Evolutionary conservation across 306 rosid genomes (phyloP).

Genomic region (Arachis hypogaea): DNA sequence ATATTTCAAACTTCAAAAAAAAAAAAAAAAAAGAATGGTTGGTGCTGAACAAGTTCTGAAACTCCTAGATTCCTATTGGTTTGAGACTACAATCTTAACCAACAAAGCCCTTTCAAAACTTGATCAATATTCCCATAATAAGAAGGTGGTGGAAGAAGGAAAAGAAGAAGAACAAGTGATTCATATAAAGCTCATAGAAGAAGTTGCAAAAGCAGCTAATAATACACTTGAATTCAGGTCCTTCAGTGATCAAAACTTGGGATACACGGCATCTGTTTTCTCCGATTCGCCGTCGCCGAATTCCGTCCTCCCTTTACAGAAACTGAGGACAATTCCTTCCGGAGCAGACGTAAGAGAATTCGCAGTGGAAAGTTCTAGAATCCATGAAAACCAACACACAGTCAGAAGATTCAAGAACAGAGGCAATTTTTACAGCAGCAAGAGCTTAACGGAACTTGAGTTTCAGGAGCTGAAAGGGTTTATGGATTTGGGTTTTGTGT

Average conservation of each 20-base stretch:
- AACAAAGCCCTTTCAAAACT: conserved; percentile 32
- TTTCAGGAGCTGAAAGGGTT: conserved; percentile 78
- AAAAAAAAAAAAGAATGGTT: conserved; percentile 40
- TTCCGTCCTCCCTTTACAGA: conserved; percentile 42
- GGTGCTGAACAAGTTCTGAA: conserved; percentile 56
- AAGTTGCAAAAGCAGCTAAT: conserved; percentile 2
- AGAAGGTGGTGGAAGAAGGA: background rate
- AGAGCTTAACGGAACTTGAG: conserved; percentile 76
- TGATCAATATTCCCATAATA: conserved; percentile 26
- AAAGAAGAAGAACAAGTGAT: background rate
- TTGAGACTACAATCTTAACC: conserved; percentile 47
- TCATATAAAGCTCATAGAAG: background rate
- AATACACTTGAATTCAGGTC: conserved; percentile 47
- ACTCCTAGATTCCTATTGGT: conserved; percentile 73
- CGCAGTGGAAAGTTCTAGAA: conserved; percentile 9
- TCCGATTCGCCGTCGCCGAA: conserved; percentile 45
- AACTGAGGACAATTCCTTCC: conserved; percentile 57
- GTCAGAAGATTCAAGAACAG: background rate
- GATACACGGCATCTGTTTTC: conserved; percentile 30
- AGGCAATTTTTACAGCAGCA: conserved; percentile 19
- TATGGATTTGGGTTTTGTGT: conserved; percentile 91
- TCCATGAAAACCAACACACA: background rate
- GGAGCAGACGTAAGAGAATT: conserved; percentile 48
- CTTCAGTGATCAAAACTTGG: conserved; percentile 50
- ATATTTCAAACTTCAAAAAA: background rate